Evolutionary conservation across 2,329 filamentous ascomycete genomes (phyloP).

Genomic region (Ilyonectria robusta): DNA sequence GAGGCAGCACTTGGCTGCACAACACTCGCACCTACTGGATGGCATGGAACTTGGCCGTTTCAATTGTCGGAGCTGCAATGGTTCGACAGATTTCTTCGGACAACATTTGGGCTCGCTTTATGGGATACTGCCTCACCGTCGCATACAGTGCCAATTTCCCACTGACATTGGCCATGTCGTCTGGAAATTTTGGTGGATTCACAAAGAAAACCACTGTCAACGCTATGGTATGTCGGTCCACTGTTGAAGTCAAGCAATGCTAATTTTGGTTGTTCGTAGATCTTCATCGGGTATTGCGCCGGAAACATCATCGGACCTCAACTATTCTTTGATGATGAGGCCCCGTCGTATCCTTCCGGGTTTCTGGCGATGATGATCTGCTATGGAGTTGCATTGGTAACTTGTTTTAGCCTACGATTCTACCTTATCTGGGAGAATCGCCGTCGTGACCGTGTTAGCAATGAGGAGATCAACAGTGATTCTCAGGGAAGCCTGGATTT

Average conservation of each 20-base stretch:
- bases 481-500: not conserved
- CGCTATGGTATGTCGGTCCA: slow-evolving; percentile 55
- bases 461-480: not conserved
- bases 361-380: slow-evolving; percentile 74
- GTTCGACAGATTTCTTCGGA: slow-evolving; percentile 39
- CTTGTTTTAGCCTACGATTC: slow-evolving; percentile 60
- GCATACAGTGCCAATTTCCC: slow-evolving; percentile 59
- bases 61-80: slow-evolving; percentile 42
- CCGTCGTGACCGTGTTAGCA: slow-evolving; percentile 57
- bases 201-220: slow-evolving; percentile 74
- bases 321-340: slow-evolving; percentile 70
- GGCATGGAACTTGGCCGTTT: slow-evolving; percentile 35
- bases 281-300: slow-evolving; percentile 72
- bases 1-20: slow-evolving; percentile 39
- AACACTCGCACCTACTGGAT: slow-evolving; percentile 48
- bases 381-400: slow-evolving; percentile 65
- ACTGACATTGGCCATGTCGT: slow-evolving; percentile 69
- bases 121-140: slow-evolving; percentile 66
- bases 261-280: slow-evolving; percentile 16
- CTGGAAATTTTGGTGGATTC: slow-evolving; percentile 72
- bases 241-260: not conserved
- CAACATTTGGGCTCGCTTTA: slow-evolving; percentile 44
- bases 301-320: slow-evolving; percentile 75
- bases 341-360: slow-evolving; percentile 72
- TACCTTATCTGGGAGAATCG: slow-evolving; percentile 67